phyloP scores from a whole-genome alignment of 1,284 basidiomycete genomes.

The Ustilago xerochloae region DNA sequence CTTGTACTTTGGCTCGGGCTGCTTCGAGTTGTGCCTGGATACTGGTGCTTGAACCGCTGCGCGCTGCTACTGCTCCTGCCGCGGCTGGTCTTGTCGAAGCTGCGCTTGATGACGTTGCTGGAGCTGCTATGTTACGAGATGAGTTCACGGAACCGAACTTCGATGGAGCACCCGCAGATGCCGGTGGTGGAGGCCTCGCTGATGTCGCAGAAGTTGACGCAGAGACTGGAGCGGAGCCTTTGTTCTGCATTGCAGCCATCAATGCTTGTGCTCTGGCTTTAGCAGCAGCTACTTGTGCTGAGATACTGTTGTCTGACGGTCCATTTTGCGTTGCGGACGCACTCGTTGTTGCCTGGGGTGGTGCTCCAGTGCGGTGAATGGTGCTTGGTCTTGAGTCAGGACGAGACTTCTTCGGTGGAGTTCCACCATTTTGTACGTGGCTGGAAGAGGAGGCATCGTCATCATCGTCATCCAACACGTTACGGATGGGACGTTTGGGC shows the following conservation, averaged over 20 bases:
- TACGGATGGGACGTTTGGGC: conserved; percentile 44
- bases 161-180: not conserved
- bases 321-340: conserved; percentile 4
- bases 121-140: not conserved
- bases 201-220: not conserved
- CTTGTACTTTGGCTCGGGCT: conserved; percentile 46
- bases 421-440: conserved; percentile 19
- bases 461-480: conserved; percentile 45
- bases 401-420: conserved; percentile 36
- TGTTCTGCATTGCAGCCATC: conserved; percentile 41
- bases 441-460: conserved; percentile 11
- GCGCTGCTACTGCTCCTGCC: not conserved
- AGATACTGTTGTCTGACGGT: conserved; percentile 21
- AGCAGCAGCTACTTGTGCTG: conserved; percentile 55
- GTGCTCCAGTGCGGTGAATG: conserved; percentile 9
- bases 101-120: not conserved
- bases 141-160: conserved; percentile 4
- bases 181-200: not conserved
- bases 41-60: too few species aligned
- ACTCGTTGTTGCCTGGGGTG: not conserved
- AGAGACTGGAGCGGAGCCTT: not conserved
- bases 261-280: conserved; percentile 48
- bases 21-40: conserved; percentile 57
- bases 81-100: not conserved
- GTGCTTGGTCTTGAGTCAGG: conserved; percentile 1